Percentiles rank a stretch among this genome's conserved stretches.
Conservation (phyloP, 345 rosid genomes). For the Aquilaria sinensis region DNA sequence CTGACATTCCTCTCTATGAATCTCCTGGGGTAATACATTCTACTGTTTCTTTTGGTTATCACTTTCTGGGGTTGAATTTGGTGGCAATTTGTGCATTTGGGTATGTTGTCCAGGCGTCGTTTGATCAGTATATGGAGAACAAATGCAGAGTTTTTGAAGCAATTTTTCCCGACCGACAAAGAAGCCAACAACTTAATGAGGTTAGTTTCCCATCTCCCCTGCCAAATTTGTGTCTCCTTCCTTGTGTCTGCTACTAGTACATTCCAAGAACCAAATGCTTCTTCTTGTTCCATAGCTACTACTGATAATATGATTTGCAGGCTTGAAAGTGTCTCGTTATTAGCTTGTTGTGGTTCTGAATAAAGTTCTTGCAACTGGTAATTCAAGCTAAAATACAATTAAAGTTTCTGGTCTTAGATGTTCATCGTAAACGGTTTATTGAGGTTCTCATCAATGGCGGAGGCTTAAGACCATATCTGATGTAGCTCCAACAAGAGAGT, state of each 20-base stretch:
- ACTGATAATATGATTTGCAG: not conserved
- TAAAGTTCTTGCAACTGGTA: not conserved
- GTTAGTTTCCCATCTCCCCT: conserved; percentile 16
- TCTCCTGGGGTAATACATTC: conserved; percentile 59
- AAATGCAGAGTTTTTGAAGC: conserved; percentile 74
- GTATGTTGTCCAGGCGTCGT: conserved; percentile 48
- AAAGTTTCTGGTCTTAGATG: not conserved
- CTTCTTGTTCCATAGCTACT: not conserved
- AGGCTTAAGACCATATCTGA: too few relatives aligned
- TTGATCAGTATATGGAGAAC: conserved; percentile 80
- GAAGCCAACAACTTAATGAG: conserved; percentile 65
- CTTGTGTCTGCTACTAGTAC: not conserved
- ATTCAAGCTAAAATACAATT: not conserved
- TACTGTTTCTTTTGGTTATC: not conserved
- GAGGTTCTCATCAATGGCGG: too few relatives aligned
- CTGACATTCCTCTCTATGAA: conserved; percentile 77
- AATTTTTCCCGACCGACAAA: conserved; percentile 67
- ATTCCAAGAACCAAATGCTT: not conserved
- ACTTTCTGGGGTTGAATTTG: not conserved
- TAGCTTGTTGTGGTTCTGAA: not conserved
- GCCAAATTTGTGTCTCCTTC: not conserved
- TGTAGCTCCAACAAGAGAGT: not conserved
- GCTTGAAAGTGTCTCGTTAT: not conserved
- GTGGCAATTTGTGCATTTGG: not conserved
- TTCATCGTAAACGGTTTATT: not conserved